These are phyloP conservation scores for Fusarium armeniacum DNA, from an alignment of 2,329 filamentous ascomycete species.

Conservation along the genomic window DNA sequence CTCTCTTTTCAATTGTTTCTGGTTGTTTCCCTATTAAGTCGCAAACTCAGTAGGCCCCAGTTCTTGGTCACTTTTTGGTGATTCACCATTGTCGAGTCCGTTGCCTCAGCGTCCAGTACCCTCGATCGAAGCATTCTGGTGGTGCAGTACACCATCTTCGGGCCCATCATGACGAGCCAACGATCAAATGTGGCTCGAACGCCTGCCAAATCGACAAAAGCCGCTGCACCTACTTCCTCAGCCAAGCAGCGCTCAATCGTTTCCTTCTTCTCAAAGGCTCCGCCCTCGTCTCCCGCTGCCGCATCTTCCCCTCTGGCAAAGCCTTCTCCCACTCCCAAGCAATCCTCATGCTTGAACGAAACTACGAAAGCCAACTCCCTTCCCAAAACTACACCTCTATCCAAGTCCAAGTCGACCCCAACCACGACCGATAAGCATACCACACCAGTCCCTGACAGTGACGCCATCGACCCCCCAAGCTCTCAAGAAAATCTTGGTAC, in stretches of 20 bases:
- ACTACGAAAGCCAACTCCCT: slow-evolving; percentile 59
- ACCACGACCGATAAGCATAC: slow-evolving; percentile 56
- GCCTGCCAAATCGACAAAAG: slow-evolving; percentile 53
- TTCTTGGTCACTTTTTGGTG: slow-evolving; percentile 17
- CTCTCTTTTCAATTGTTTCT: slow-evolving; percentile 12
- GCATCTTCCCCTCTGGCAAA: slow-evolving; percentile 53
- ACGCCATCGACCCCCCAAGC: slow-evolving; percentile 75
- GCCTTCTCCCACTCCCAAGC: slow-evolving; percentile 52
- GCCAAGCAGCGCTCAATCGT: slow-evolving; percentile 60
- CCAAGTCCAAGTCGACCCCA: slow-evolving; percentile 49
- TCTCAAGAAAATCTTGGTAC: slow-evolving; percentile 74
- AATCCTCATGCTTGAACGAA: slow-evolving; percentile 57
- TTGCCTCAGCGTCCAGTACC: slow-evolving; percentile 13
- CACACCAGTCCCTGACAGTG: slow-evolving; percentile 86
- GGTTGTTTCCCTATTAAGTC: neutral
- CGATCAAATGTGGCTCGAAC: slow-evolving; percentile 52
- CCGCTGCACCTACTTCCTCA: slow-evolving; percentile 51
- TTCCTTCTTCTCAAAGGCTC: slow-evolving; percentile 62
- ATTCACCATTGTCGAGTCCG: slow-evolving; percentile 30
- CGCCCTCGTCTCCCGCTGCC: slow-evolving; percentile 53
- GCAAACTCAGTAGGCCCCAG: slow-evolving; percentile 1
- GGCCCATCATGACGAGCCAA: slow-evolving; percentile 51
- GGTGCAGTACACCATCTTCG: slow-evolving; percentile 6
- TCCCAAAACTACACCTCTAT: slow-evolving; percentile 61
- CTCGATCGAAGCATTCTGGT: slow-evolving; percentile 4